Base-by-base conservation (phyloP, 345 rosid genomes). In the Lenwebbia sp. region DNA sequence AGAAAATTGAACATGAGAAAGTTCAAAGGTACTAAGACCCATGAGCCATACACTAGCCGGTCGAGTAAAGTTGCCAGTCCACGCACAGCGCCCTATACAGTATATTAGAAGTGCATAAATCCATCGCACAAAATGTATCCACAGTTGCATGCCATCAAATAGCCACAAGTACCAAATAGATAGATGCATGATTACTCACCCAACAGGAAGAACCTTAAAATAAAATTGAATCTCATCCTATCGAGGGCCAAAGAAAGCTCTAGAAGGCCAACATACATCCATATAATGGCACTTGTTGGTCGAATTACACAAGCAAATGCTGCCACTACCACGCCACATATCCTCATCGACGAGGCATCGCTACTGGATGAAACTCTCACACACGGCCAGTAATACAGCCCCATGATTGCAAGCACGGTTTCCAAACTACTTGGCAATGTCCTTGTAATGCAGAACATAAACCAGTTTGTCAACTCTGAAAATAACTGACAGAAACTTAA, bases 1-100 rank as follows among this genome's bases (percentile, higher is more conserved):
- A 97, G 94, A 93, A 97, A 95, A 91, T 97, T 96, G 95, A 96
- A n/a, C n/a, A n/a, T n/a, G n/a, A n/a, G n/a, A n/a, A n/a, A n/a
- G n/a, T n/a, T n/a, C n/a, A n/a, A n/a, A 76, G 99, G 99, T 65
- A 94, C 98, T 84, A 94, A 90, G 89, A 96, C 88, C 99, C 99
- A 96, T 26, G 96, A 92, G 83, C 95, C 96, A 62, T 95, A 96
- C 93, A 94, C 93, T 89, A 94, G 85, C 78, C 92, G 93, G 87
- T 97, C 98, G 90, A 97, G 85, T 54, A 92, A 88, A 89, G 91
- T 92, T 25, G 92, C 86, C 65, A 96, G 86, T 81, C 96, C 96
- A 54, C 96, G 93, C 85, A 95, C 90, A 94, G 84, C 85, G 85
- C 91, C 96, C 99, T 97, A 90, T 41, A 88, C 75, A 81, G 54